phyloP scores from a whole-genome alignment of 2,329 filamentous ascomycete species.

The Penicillium sp. region DNA sequence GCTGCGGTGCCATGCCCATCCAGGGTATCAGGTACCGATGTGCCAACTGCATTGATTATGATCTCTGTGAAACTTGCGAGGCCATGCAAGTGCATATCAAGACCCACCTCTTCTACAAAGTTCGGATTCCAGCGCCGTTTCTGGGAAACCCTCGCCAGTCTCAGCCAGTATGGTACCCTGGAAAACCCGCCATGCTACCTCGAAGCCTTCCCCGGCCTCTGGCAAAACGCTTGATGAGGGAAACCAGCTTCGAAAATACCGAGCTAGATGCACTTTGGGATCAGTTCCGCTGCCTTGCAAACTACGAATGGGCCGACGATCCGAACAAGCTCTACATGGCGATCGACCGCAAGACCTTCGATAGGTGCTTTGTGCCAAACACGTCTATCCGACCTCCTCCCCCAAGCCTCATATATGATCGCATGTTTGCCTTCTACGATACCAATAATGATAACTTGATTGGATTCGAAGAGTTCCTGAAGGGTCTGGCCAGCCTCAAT shows the following conservation, averaged over 20 bases:
- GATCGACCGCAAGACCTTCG: constrained; percentile 91
- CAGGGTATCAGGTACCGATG: constrained; percentile 92
- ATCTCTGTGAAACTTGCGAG: constrained; percentile 93
- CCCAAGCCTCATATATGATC: constrained; percentile 90
- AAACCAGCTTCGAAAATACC: constrained; percentile 79
- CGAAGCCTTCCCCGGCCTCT: constrained; percentile 69
- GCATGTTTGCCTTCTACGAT: constrained; percentile 97
- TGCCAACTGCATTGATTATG: constrained; percentile 93
- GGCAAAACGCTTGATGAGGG: constrained; percentile 69
- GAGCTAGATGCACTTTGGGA: constrained; percentile 95
- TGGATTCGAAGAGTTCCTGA: constrained; percentile 88
- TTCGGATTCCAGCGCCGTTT: constrained; percentile 84
- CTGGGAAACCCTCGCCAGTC: constrained; percentile 77
- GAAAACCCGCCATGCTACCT: constrained; percentile 74
- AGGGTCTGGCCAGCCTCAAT: constrained; percentile 72
- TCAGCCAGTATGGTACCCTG: constrained; percentile 84
- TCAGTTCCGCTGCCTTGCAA: constrained; percentile 93
- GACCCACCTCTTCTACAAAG: constrained; percentile 96
- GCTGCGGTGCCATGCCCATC: constrained; percentile 85
- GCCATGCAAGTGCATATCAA: constrained; percentile 72
- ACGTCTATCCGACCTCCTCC: constrained; percentile 75
- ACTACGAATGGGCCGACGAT: constrained; percentile 80
- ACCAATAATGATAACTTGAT: constrained; percentile 87
- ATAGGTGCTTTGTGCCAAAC: constrained; percentile 85
- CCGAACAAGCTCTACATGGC: constrained; percentile 77